Evolutionary conservation across 1,284 basidiomycete species (phyloP).

Genomic region (Melampsora allii-populina): DNA sequence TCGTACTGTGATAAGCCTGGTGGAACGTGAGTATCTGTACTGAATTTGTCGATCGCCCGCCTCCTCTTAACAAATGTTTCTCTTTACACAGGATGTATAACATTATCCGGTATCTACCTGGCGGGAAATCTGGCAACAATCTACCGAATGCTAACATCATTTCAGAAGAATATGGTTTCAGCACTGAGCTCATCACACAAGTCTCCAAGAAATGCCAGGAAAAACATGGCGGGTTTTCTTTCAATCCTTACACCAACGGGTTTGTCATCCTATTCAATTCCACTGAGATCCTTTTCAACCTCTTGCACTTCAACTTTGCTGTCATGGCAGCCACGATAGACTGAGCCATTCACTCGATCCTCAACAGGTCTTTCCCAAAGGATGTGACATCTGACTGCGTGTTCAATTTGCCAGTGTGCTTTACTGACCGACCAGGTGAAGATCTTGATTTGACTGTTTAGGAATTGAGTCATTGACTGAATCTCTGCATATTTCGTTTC

Average conservation of each 20-base stretch:
- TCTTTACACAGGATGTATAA: slow-evolving; percentile 6
- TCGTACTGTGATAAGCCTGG: slow-evolving; percentile 31
- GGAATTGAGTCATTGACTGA: not conserved
- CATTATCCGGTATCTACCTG: slow-evolving; percentile 9
- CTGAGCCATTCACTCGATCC: too few species aligned
- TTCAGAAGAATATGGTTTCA: slow-evolving; percentile 8
- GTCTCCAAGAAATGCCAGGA: slow-evolving; percentile 24
- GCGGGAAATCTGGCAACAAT: slow-evolving; percentile 5
- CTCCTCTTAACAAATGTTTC: not conserved
- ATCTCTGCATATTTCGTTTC: not conserved
- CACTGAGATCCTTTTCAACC: not conserved
- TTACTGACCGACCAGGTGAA: not conserved
- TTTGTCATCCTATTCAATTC: not conserved
- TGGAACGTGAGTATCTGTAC: slow-evolving; percentile 22
- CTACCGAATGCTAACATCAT: slow-evolving; percentile 23
- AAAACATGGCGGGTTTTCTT: slow-evolving; percentile 7
- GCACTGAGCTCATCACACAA: slow-evolving; percentile 13
- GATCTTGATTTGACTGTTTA: not conserved
- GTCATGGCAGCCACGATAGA: not conserved
- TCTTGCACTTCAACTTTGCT: not conserved
- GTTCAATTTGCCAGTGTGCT: slow-evolving; percentile 36
- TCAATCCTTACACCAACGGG: slow-evolving; percentile 3
- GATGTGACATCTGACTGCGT: slow-evolving; percentile 20
- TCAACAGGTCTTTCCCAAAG: slow-evolving; percentile 11
- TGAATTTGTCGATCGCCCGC: not conserved